Evolutionary conservation across 108 stramenopile genomes (phyloP).

Genomic region (Nitzschia inconspicua): DNA sequence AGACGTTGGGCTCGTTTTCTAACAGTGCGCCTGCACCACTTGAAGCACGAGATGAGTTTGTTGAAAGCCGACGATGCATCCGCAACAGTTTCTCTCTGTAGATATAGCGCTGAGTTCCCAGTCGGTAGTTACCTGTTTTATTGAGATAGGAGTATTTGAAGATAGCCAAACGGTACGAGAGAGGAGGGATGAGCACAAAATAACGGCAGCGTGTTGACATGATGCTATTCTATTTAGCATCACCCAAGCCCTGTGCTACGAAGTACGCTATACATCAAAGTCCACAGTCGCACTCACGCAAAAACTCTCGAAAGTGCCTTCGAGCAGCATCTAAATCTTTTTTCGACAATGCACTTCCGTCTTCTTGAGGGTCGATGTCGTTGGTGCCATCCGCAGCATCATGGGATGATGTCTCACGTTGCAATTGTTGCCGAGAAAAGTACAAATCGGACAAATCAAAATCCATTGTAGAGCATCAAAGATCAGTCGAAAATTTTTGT

Average conservation of each 20-base stretch:
- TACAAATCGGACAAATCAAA: conserved; percentile 82
- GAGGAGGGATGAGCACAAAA: background rate
- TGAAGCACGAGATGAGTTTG: conserved; percentile 7
- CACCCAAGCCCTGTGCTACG: background rate
- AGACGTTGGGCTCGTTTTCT: background rate
- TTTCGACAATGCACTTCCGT: conserved; percentile 11
- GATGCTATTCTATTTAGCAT: background rate
- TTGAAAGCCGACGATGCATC: conserved; percentile 69
- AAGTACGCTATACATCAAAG: background rate
- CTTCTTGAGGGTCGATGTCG: conserved; percentile 11
- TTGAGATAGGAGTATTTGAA: background rate
- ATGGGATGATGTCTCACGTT: conserved; percentile 7
- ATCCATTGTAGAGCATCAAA: conserved; percentile 70
- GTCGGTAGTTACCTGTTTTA: conserved; percentile 72
- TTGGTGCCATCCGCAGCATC: conserved; percentile 4
- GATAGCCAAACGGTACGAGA: background rate
- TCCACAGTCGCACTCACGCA: conserved; percentile 46
- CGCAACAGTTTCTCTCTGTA: conserved; percentile 79
- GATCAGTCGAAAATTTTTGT: no score
- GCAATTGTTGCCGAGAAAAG: conserved; percentile 84
- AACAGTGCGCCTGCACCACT: background rate
- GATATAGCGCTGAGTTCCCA: conserved; percentile 64
- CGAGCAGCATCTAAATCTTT: conserved; percentile 58
- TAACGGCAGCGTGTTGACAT: background rate
- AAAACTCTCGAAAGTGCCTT: conserved; percentile 84